Evolutionary conservation across 768 basidiomycete genomes (phyloP), one percentile per base, ranked within the genome.

Genomic region (Lentinus brumalis): DNA sequence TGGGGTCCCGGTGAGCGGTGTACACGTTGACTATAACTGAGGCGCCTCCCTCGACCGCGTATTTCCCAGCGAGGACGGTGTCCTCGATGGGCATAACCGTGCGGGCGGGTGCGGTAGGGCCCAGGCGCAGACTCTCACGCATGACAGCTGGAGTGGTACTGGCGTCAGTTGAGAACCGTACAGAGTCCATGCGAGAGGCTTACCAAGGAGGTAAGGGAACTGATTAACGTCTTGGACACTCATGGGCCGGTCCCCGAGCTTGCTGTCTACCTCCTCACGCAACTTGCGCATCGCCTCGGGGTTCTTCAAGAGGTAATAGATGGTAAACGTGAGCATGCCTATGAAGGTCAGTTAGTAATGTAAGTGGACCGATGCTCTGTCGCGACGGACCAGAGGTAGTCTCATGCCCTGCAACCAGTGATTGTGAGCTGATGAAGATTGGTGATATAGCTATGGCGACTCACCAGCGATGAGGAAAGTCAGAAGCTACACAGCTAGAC

Each of bases 401-500:
- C 52, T 77, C 77, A 56, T 79, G 77, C 16, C 77, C 71, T 72
- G 15, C 11, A n/a, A 35, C 31, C 3, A 15, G 5, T 11, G 44
- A 18, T 3, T 4, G 18, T 6, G 30, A 35, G 11, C 9, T 5
- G 7, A 10, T 16, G 44, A 38, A 32, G 40, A 5, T 15, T 30
- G n/a, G 8, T 12, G 38, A 41, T 30, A 2, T 39, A 5, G 26
- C 29, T 7, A 35, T 30, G 10, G 6, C 42, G 26, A 38, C 53
- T 38, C 60, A 77, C 77, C 81, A 10, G 81, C 81, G 50, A 82
- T 79, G 11, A 83, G 68, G 76, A 83, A 83, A 1, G 82, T 83
- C 11, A 80, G 67, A 3, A 83, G 73, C 78, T 79, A 29, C 2
- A 8, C 7, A 45, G 21, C 5, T 16, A 31, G 12, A 4, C 2